Evolutionary conservation across 23 red algal species (phyloP).

Genomic region (Agarophyton chilense): DNA sequence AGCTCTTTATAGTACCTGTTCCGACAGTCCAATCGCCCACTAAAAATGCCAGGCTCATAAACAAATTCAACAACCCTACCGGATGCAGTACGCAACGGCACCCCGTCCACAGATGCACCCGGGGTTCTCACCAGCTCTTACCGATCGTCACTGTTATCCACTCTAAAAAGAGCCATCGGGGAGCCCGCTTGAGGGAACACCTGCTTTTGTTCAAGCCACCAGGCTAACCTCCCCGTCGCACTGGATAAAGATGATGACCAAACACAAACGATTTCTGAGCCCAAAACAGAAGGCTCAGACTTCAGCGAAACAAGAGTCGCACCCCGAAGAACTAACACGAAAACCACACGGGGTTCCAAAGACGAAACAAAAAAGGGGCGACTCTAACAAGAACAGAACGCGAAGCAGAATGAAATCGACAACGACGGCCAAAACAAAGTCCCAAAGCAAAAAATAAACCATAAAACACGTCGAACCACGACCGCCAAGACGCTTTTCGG

Average conservation of each 20-base stretch:
- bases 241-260: no score
- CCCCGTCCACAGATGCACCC: background rate
- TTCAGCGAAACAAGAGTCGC: background rate
- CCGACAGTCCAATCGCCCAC: background rate
- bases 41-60: background rate
- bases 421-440: background rate
- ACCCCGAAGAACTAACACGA: background rate
- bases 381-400: background rate
- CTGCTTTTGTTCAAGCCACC: constrained; percentile 3
- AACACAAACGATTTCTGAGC: background rate
- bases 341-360: background rate
- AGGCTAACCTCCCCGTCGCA: background rate
- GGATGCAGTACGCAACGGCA: background rate
- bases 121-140: background rate
- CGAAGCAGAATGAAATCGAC: background rate
- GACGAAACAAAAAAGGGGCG: background rate
- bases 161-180: background rate
- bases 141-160: background rate
- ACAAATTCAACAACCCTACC: background rate
- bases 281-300: background rate
- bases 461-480: background rate
- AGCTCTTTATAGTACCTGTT: background rate
- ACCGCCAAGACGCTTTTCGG: constrained; percentile 3
- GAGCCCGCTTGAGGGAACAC: background rate
- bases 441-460: background rate